Conservation (phyloP, 2,329 filamentous ascomycete species). For the Diaporthe eres region DNA sequence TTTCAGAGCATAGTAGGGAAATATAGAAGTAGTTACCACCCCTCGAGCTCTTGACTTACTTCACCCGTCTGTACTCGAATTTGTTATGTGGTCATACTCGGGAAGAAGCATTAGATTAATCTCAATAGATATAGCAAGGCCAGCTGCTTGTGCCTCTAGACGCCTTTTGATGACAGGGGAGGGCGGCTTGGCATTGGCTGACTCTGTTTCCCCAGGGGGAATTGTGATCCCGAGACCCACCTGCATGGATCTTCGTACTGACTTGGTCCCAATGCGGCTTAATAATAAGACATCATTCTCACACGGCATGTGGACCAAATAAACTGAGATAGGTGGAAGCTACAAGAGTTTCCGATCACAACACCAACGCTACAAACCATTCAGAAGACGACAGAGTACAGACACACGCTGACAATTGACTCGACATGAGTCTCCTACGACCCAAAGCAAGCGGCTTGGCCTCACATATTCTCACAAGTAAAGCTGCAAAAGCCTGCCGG, state of each 20-base stretch:
- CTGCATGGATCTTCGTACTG: neutral
- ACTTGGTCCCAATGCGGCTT: neutral
- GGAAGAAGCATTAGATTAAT: too few relatives aligned
- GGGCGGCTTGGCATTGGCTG: neutral
- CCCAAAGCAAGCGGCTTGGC: too few relatives aligned
- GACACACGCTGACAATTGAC: neutral
- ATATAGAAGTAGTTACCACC: too few relatives aligned
- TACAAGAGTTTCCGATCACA: too few relatives aligned
- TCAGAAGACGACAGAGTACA: neutral
- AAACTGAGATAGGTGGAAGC: too few relatives aligned
- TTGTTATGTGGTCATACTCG: too few relatives aligned
- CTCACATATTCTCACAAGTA: neutral
- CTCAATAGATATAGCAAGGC: too few relatives aligned
- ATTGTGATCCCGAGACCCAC: slow-evolving; percentile 12
- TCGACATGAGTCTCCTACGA: neutral
- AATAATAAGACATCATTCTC: neutral
- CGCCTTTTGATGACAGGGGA: neutral
- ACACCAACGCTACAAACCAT: neutral
- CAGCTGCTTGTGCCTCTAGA: too few relatives aligned
- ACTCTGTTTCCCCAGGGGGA: neutral
- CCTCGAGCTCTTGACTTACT: too few relatives aligned
- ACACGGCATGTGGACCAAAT: too few relatives aligned
- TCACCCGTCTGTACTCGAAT: too few relatives aligned
- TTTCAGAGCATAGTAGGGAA: too few relatives aligned
- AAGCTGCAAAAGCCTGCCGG: neutral